Percentiles rank a stretch among this genome's conserved stretches.
Evolutionary conservation across 768 basidiomycete species (phyloP).

Genomic region (Boletus patriciae): DNA sequence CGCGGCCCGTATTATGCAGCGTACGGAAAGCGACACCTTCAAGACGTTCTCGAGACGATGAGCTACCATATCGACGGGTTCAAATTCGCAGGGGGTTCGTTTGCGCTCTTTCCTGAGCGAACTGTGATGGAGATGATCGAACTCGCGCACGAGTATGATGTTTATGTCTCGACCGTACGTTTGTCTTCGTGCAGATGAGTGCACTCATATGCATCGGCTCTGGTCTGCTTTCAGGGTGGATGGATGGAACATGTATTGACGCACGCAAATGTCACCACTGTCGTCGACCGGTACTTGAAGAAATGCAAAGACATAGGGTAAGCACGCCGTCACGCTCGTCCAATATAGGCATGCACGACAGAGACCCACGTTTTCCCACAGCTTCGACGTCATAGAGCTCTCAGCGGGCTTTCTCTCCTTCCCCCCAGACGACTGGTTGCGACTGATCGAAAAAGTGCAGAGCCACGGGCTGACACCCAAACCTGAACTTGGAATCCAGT

Average conservation of each 20-base stretch:
- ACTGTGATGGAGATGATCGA: conserved; percentile 40
- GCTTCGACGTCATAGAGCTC: conserved; percentile 47
- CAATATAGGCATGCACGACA: background rate
- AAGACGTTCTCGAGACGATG: conserved; percentile 43
- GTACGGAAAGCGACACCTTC: conserved; percentile 41
- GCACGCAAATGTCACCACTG: background rate
- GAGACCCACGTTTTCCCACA: conserved; percentile 5
- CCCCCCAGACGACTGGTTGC: conserved; percentile 44
- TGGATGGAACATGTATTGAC: conserved; percentile 19
- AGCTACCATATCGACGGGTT: conserved; percentile 45
- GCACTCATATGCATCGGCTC: background rate
- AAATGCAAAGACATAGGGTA: conserved; percentile 16
- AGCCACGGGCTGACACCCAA: conserved; percentile 43
- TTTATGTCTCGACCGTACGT: conserved; percentile 45
- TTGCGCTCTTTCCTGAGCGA: conserved; percentile 43
- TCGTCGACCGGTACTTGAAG: conserved; percentile 16
- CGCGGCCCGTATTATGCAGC: conserved; percentile 46
- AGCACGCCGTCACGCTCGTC: background rate
- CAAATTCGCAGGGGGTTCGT: conserved; percentile 47
- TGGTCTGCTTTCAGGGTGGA: conserved; percentile 4
- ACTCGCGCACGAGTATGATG: conserved; percentile 40
- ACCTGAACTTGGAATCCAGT: conserved; percentile 47
- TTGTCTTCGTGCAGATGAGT: background rate
- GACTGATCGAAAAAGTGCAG: conserved; percentile 40
- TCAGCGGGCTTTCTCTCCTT: conserved; percentile 49